These are phyloP conservation scores for Verticillium dahliae DNA, from an alignment of 2,329 filamentous ascomycete species.

Conservation along the genomic window DNA sequence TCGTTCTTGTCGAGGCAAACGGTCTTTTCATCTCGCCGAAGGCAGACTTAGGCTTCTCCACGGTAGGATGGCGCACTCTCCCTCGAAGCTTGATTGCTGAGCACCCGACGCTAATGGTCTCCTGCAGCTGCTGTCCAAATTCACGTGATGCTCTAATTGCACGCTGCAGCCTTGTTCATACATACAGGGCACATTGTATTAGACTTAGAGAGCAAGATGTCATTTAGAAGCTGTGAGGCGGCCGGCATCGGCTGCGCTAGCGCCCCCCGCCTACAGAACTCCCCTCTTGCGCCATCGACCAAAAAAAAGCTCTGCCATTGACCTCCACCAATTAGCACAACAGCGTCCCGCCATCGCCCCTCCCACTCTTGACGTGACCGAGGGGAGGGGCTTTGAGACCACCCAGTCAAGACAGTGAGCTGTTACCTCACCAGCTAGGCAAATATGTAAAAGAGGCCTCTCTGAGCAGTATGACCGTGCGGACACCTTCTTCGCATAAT, in stretches of 20 bases:
- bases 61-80: neutral
- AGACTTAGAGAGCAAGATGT: neutral
- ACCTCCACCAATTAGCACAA: neutral
- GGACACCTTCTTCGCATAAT: too few relatives aligned
- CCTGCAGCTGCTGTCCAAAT: neutral
- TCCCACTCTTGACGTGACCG: neutral
- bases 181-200: neutral
- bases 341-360: neutral
- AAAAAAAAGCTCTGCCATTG: neutral
- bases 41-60: neutral
- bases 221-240: neutral
- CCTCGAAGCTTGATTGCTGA: neutral
- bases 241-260: neutral
- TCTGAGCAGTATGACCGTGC: too few relatives aligned
- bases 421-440: neutral
- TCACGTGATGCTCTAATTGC: neutral
- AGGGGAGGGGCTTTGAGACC: neutral
- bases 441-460: neutral
- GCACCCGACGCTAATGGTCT: neutral
- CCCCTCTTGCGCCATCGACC: constrained; percentile 1
- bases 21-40: constrained; percentile 84
- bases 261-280: neutral
- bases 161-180: neutral
- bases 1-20: constrained; percentile 72
- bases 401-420: neutral